A percentile compares a stretch with the other conserved stretches of the same genome.
Conservation (phyloP, 306 rosid species). For the Cicer yamashitae region DNA sequence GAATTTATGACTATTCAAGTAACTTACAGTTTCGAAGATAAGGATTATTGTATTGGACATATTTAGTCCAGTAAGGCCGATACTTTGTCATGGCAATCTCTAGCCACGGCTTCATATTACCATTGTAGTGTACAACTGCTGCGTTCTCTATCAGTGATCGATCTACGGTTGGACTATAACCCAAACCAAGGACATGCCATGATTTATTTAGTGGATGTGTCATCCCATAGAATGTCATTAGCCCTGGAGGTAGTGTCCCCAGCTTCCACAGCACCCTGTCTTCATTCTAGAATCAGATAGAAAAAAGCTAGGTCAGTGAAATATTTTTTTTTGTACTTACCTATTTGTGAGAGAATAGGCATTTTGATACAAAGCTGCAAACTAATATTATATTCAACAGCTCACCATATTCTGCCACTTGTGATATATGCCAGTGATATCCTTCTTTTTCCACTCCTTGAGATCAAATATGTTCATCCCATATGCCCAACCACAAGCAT, state of each 20-base stretch:
- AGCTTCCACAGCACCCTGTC: slow-evolving; percentile 94
- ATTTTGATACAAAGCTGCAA: slow-evolving; percentile 33
- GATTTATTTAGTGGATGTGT: slow-evolving; percentile 82
- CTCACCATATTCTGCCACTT: slow-evolving; percentile 99
- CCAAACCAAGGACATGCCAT: slow-evolving; percentile 99
- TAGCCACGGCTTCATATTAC: slow-evolving; percentile 98
- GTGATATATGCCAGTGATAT: slow-evolving; percentile 95
- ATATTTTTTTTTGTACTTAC: background rate
- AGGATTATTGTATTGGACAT: slow-evolving; percentile 76
- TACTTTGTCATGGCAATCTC: slow-evolving; percentile 90
- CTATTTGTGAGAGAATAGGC: slow-evolving; percentile 11
- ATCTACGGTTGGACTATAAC: slow-evolving; percentile 86
- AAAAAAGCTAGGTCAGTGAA: slow-evolving; percentile 36
- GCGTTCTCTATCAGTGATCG: slow-evolving; percentile 71
- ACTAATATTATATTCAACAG: slow-evolving; percentile 37
- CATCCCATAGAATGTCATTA: slow-evolving; percentile 90
- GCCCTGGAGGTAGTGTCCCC: slow-evolving; percentile 94
- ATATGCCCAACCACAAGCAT: slow-evolving; percentile 97
- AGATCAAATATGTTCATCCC: slow-evolving; percentile 98
- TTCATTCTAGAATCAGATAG: slow-evolving; percentile 69
- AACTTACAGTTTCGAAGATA: slow-evolving; percentile 75
- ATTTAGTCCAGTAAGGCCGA: slow-evolving; percentile 82
- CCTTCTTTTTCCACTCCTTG: slow-evolving; percentile 85
- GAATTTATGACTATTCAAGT: slow-evolving; percentile 47
- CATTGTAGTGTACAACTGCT: slow-evolving; percentile 91